A percentile compares a stretch with the other conserved stretches of the same genome.
Evolutionary conservation across 1,284 basidiomycete species (phyloP).

Genomic region (Blastosporella zonata): DNA sequence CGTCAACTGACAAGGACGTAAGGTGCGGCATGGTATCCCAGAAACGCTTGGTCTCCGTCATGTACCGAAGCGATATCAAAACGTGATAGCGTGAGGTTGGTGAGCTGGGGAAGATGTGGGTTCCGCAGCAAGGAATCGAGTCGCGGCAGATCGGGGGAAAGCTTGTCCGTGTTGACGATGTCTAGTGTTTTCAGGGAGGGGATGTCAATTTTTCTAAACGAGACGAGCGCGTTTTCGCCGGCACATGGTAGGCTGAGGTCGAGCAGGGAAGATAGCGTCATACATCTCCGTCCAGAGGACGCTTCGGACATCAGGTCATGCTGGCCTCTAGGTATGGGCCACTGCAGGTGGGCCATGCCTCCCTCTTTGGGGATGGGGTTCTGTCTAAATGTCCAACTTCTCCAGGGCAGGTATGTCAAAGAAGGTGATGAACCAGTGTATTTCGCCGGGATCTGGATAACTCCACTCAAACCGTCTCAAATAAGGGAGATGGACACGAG

Average conservation of each 20-base stretch:
- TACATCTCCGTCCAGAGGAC: not conserved
- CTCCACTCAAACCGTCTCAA: conserved; percentile 38
- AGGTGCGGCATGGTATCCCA: conserved; percentile 36
- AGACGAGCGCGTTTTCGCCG: conserved; percentile 31
- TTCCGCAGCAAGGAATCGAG: conserved; percentile 37
- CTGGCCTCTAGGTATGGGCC: conserved; percentile 3
- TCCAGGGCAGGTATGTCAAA: conserved; percentile 32
- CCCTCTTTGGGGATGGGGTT: conserved; percentile 22
- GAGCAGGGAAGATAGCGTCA: conserved; percentile 29
- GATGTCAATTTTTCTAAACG: conserved; percentile 41
- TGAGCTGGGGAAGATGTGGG: conserved; percentile 33
- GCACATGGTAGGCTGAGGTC: conserved; percentile 41
- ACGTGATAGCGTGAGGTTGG: conserved; percentile 34
- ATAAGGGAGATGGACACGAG: conserved; percentile 25
- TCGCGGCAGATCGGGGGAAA: conserved; percentile 28
- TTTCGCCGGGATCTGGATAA: conserved; percentile 32
- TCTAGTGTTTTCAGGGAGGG: conserved; percentile 42
- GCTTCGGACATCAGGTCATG: conserved; percentile 2
- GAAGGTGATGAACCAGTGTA: conserved; percentile 34
- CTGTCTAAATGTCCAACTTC: conserved; percentile 36
- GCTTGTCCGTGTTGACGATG: conserved; percentile 29
- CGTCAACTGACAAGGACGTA: conserved; percentile 32
- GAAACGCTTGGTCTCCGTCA: conserved; percentile 27
- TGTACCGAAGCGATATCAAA: conserved; percentile 29
- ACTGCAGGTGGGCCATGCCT: conserved; percentile 15